Percentiles rank a stretch among this genome's conserved stretches.
Conservation (phyloP, 305 asterid genomes). For the Striga hermonthica region DNA sequence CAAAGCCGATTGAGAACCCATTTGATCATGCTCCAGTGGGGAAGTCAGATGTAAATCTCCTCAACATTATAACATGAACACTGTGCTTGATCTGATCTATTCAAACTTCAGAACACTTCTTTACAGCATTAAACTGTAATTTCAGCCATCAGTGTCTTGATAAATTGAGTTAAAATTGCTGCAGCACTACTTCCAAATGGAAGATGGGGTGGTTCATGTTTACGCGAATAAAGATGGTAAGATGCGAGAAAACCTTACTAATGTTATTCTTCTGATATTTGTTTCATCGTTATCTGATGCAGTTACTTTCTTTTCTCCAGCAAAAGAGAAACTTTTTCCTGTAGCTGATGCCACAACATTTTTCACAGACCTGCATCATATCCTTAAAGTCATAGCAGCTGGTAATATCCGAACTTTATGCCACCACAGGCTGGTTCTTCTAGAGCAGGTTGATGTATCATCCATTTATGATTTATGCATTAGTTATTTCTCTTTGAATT, state of each 20-base stretch:
- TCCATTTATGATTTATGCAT: slow-evolving; percentile 21
- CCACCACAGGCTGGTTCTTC: slow-evolving; percentile 90
- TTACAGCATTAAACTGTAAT: slow-evolving; percentile 7
- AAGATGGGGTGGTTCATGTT: slow-evolving; percentile 88
- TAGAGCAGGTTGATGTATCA: slow-evolving; percentile 67
- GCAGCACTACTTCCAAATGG: slow-evolving; percentile 86
- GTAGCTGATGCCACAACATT: slow-evolving; percentile 92
- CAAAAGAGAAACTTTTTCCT: slow-evolving; percentile 76
- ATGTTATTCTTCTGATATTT: slow-evolving; percentile 24
- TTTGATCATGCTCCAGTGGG: slow-evolving; percentile 65
- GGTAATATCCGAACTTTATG: slow-evolving; percentile 89
- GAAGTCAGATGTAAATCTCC: slow-evolving; percentile 64
- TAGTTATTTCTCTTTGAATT: not conserved
- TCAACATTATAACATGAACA: slow-evolving; percentile 8
- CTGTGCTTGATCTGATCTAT: slow-evolving; percentile 24
- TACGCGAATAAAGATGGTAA: slow-evolving; percentile 83
- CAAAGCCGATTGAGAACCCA: slow-evolving; percentile 81
- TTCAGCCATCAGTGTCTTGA: slow-evolving; percentile 23
- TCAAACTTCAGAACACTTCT: slow-evolving; percentile 20
- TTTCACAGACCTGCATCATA: slow-evolving; percentile 92
- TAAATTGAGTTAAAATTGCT: slow-evolving; percentile 28
- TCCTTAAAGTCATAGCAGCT: slow-evolving; percentile 94
- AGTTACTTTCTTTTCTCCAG: slow-evolving; percentile 42
- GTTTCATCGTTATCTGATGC: slow-evolving; percentile 29
- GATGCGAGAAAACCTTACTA: slow-evolving; percentile 29